Percentiles rank a stretch among this genome's conserved stretches.
These are phyloP conservation scores for Chlorella sp. DNA, from an alignment of 139 green algal species.

Conservation along the genomic window DNA sequence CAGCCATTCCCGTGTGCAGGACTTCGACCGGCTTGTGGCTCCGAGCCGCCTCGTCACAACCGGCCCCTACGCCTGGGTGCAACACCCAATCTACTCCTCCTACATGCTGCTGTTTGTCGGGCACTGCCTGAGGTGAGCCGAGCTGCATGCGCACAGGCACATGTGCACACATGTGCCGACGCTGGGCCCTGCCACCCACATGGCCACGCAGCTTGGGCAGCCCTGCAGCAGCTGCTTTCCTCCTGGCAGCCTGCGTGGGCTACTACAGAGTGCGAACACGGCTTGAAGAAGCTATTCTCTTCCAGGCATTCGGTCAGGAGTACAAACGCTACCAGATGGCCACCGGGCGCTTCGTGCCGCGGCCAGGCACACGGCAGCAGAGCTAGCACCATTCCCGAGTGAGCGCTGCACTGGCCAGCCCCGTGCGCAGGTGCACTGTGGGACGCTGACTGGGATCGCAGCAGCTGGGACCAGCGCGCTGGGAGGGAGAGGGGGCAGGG, in stretches of 20 bases:
- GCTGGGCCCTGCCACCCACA: too few relatives aligned
- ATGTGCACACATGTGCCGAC: not conserved
- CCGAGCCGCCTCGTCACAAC: conserved; percentile 54
- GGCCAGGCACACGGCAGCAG: too few relatives aligned
- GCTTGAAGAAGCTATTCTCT: conserved; percentile 48
- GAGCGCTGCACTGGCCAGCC: too few relatives aligned
- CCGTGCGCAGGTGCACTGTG: too few relatives aligned
- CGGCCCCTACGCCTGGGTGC: conserved; percentile 58
- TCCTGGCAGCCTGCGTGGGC: conserved; percentile 33
- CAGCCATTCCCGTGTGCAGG: conserved; percentile 17
- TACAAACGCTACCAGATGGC: conserved; percentile 39
- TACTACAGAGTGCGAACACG: conserved; percentile 43
- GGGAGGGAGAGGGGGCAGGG: too few relatives aligned
- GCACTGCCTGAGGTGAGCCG: conserved; percentile 38
- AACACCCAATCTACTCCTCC: conserved; percentile 74
- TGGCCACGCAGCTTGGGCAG: conserved; percentile 29
- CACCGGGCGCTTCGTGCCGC: conserved; percentile 18
- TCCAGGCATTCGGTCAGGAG: conserved; percentile 39
- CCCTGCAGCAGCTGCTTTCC: not conserved
- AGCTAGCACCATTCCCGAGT: too few relatives aligned
- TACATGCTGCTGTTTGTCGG: conserved; percentile 75
- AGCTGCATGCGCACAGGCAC: too few relatives aligned
- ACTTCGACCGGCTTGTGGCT: conserved; percentile 60
- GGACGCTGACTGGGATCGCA: too few relatives aligned
- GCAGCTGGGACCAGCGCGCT: too few relatives aligned